Percentiles rank a stretch among this genome's conserved stretches.
phyloP scores from a whole-genome alignment of 306 rosid genomes.

The Sesbania bispinosa region DNA sequence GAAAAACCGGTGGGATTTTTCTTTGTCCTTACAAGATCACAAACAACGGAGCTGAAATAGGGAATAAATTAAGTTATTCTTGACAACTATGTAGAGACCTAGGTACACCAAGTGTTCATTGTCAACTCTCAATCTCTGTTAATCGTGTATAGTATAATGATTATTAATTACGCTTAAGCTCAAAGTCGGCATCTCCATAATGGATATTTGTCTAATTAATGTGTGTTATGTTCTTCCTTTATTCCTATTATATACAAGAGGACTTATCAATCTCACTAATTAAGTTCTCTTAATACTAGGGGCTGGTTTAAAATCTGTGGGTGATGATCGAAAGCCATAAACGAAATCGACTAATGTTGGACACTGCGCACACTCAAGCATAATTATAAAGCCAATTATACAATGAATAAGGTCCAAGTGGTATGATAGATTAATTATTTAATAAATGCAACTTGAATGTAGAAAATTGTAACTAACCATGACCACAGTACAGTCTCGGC shows the following conservation, averaged over 20 bases:
- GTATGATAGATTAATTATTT: background rate
- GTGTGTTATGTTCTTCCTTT: background rate
- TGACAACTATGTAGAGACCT: background rate
- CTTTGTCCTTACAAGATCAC: background rate
- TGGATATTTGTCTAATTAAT: background rate
- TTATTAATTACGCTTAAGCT: background rate
- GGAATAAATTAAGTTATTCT: background rate
- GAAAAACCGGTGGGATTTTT: background rate
- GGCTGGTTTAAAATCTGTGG: background rate
- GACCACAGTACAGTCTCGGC: slow-evolving; percentile 64
- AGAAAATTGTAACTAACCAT: slow-evolving; percentile 53
- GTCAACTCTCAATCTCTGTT: background rate
- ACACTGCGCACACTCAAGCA: background rate
- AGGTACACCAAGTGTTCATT: background rate
- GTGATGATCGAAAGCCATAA: background rate
- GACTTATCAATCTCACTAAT: background rate
- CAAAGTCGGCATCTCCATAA: background rate
- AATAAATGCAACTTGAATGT: background rate
- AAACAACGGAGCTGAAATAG: slow-evolving; percentile 1
- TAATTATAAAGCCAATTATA: background rate
- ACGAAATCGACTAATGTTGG: background rate
- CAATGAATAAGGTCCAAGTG: background rate
- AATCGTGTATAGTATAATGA: background rate
- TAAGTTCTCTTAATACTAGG: background rate
- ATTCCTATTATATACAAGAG: background rate